phyloP scores from a whole-genome alignment of 2,329 filamentous ascomycete genomes.

The Cytospora leucostoma region DNA sequence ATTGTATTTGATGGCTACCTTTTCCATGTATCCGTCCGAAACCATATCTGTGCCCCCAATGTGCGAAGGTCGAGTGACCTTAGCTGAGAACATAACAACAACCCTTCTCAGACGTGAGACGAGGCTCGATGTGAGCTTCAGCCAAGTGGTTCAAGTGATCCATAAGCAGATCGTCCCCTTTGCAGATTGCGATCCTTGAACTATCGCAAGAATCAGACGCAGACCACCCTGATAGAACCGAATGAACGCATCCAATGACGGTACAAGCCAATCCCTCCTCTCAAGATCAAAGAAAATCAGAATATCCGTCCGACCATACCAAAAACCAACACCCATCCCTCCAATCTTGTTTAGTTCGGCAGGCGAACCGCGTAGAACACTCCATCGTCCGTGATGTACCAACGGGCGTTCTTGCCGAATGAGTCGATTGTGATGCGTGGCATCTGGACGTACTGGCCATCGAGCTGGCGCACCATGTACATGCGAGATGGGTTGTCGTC shows the following conservation, averaged over 20 bases:
- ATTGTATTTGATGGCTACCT: neutral
- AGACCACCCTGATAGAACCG: neutral
- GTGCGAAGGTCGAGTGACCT: neutral
- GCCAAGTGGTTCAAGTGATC: conserved; percentile 5
- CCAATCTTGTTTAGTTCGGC: conserved; percentile 31
- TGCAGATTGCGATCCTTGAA: conserved; percentile 1
- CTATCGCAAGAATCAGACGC: neutral
- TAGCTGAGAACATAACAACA: neutral
- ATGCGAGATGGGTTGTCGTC: conserved; percentile 61
- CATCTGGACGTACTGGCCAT: conserved; percentile 61
- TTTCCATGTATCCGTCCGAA: conserved; percentile 2
- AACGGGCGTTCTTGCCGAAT: conserved; percentile 53
- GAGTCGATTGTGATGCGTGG: conserved; percentile 62
- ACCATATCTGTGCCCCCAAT: neutral
- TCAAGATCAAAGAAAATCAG: neutral
- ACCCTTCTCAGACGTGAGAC: neutral
- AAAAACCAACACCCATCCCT: neutral
- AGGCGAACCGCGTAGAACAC: conserved; percentile 63
- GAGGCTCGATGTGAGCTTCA: neutral
- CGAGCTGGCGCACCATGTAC: conserved; percentile 63
- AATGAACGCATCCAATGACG: neutral
- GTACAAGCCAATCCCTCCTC: neutral
- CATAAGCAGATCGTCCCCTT: neutral
- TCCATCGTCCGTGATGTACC: conserved; percentile 60
- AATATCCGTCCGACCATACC: neutral